Base-by-base conservation (phyloP, 306 rosid species). In the Betula pendula region DNA sequence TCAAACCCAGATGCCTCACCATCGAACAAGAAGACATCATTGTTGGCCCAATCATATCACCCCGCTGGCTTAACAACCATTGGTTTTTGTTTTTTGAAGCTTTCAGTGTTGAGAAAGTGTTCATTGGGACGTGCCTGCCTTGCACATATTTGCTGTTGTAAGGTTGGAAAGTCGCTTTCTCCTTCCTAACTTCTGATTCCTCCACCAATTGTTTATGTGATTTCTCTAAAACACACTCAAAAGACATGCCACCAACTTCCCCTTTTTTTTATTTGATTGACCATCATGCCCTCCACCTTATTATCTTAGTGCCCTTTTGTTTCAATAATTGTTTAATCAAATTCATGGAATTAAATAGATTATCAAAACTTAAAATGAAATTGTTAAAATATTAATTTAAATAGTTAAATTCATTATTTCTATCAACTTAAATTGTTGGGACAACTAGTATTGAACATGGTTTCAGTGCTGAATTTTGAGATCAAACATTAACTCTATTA, bases 101-200 rank as follows among this genome's bases (percentile, higher is more conserved):
- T 68, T 25, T 31, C 77, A 47, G 60, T 20, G 43, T 58, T 42
- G 77, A 22, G 73, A 75, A 81, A 79, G 83, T 80, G 70, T 82
- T 68, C 79, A 81, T 11, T 75, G 17, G 55, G 69, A 81, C 78
- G 52, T 53, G 73, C 56, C 84, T 87, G 89, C 87, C 78, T 70
- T 70, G 74, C 78, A 74, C 83, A 79, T 74, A 76, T 85, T 76
- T 77, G 89, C 87, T 89, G 90, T 88, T 87, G 77, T 79, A 69
- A 86, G 86, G 98, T 87, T 94, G 97, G 97, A 92, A 92, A 89
- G 97, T 88, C 98, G 22, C 79, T 85, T 52, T 88, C 90, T 78
- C 81, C 84, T 68, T 66, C 86, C 97, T 78, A 91, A 89, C 93
- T 33, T 58, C 79, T 69, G 70, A 87, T 80, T 83, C 86, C 79